A percentile compares a stretch with the other conserved stretches of the same genome.
phyloP scores from a whole-genome alignment of 1,139 yeast genomes.

The Hyphopichia wangnamkhiaoensis region DNA sequence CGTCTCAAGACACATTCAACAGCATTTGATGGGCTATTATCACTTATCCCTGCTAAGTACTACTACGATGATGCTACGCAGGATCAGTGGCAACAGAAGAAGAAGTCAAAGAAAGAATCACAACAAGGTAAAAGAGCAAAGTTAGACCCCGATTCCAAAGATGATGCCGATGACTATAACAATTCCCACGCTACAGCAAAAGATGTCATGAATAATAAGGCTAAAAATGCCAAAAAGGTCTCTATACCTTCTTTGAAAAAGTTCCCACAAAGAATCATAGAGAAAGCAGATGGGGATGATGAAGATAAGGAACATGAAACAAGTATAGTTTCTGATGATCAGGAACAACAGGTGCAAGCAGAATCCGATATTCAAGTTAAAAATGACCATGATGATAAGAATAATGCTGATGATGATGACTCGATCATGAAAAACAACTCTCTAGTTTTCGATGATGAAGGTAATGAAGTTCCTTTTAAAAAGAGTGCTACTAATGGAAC shows the following conservation, averaged over 20 bases:
- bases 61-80: conserved; percentile 80
- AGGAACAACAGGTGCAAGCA: no score
- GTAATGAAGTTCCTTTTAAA: no score
- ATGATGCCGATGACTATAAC: conserved; percentile 42
- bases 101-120: conserved; percentile 67
- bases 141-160: conserved; percentile 66
- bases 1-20: conserved; percentile 80
- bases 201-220: conserved; percentile 61
- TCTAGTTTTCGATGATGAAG: conserved; percentile 76
- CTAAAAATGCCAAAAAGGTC: conserved; percentile 59
- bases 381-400: background rate
- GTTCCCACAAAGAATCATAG: conserved; percentile 12
- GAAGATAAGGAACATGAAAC: conserved; percentile 8
- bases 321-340: conserved; percentile 4
- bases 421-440: conserved; percentile 35
- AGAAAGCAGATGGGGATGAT: conserved; percentile 17
- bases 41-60: conserved; percentile 90
- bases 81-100: conserved; percentile 88
- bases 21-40: conserved; percentile 86
- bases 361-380: no score
- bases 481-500: conserved; percentile 12
- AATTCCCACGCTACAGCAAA: conserved; percentile 58
- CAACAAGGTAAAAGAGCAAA: conserved; percentile 66
- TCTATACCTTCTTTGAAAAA: conserved; percentile 44
- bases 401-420: conserved; percentile 8